Evolutionary conservation across 2,329 filamentous ascomycete species (phyloP).

Genomic region (Phialophora tarda): DNA sequence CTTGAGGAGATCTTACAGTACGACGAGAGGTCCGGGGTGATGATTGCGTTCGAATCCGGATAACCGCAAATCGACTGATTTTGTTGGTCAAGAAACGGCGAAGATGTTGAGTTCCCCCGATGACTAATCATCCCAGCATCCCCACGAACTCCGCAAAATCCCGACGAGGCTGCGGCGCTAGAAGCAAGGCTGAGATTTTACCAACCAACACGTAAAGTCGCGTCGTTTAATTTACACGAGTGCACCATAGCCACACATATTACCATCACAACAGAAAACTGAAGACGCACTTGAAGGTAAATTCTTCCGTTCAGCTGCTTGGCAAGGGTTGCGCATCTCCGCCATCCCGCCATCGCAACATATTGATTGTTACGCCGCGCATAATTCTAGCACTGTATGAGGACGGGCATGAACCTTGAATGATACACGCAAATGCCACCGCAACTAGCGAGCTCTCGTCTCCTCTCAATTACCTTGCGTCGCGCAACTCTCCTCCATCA

Average conservation of each 20-base stretch:
- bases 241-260: neutral
- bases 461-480: neutral
- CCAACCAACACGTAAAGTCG: neutral
- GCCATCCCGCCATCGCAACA: too few relatives aligned
- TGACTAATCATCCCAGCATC: constrained; percentile 1
- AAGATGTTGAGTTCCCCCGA: neutral
- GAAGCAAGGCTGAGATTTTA: constrained; percentile 8
- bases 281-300: too few relatives aligned
- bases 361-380: too few relatives aligned
- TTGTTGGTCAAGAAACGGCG: neutral
- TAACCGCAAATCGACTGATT: neutral
- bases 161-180: neutral
- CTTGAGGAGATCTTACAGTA: neutral
- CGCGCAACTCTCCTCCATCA: neutral
- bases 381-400: neutral
- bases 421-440: neutral
- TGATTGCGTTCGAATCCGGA: neutral
- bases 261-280: neutral
- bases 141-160: constrained; percentile 6
- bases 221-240: neutral
- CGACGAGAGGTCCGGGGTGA: neutral
- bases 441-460: neutral
- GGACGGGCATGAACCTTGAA: neutral
- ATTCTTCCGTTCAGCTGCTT: too few relatives aligned
- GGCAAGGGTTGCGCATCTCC: too few relatives aligned